A percentile compares a stretch with the other conserved stretches of the same genome.
phyloP scores from a whole-genome alignment of 1,284 basidiomycete species.

The Pyrrhoderma noxium region DNA sequence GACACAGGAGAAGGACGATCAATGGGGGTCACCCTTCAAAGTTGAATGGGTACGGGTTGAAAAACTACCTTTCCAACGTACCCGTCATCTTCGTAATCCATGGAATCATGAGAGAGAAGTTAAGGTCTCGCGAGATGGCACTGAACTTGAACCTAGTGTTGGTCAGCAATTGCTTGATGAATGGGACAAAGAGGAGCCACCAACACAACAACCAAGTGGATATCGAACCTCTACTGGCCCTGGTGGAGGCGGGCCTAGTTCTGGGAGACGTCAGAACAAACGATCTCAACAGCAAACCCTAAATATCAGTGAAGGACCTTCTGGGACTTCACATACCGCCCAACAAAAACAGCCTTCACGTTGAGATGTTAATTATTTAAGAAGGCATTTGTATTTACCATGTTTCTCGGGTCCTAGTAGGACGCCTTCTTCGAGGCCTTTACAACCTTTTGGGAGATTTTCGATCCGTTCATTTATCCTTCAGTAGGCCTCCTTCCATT shows the following conservation, averaged over 20 bases:
- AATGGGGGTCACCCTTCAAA: slow-evolving; percentile 73
- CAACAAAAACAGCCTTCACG: slow-evolving; percentile 2
- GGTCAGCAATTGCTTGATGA: slow-evolving; percentile 70
- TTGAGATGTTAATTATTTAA: not conserved
- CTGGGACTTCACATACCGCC: not conserved
- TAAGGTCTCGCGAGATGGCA: slow-evolving; percentile 89
- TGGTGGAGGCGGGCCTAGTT: not conserved
- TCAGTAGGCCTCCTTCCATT: too few relatives aligned
- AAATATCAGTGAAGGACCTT: not conserved
- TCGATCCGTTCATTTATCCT: too few relatives aligned
- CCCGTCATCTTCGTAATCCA: slow-evolving; percentile 78
- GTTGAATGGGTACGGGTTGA: slow-evolving; percentile 80
- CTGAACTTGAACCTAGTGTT: slow-evolving; percentile 82
- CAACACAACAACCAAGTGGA: too few relatives aligned
- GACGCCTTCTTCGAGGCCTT: not conserved
- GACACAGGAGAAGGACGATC: slow-evolving; percentile 5
- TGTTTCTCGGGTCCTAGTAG: not conserved
- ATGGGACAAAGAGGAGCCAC: slow-evolving; percentile 43
- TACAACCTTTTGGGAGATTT: too few relatives aligned
- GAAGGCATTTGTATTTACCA: not conserved
- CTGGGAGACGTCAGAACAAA: not conserved
- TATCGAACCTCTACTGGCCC: too few relatives aligned
- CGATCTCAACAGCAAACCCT: not conserved
- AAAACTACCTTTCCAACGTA: slow-evolving; percentile 71
- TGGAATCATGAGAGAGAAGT: slow-evolving; percentile 91